Base-by-base conservation (phyloP, 192 early-diverging fungal genomes). In the Coemansia sp. region DNA sequence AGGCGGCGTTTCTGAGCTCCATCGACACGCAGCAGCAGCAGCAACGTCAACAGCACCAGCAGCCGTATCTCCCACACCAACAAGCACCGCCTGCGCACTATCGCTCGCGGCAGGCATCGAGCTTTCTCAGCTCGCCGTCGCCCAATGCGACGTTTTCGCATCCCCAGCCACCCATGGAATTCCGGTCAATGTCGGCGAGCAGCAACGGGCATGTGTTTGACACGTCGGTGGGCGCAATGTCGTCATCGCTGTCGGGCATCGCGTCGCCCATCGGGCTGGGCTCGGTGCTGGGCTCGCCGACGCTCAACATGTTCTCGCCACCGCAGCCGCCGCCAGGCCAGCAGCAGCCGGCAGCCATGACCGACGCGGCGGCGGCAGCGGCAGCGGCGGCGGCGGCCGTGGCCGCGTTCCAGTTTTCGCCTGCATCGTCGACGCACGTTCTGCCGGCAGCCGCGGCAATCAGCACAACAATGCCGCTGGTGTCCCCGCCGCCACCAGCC, bases 401-500 rank as follows among this genome's bases (percentile, higher is more conserved):
- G n/a, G 69, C 69, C 4, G 69, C 62, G 1, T 65, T 72, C 30
- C 69, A 65, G 34, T 65, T 72, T 36, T 72, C 69, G 10, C 58
- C 66, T 12, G 52, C 45, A 38, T 19, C 52, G 17, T 19, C 55
- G 2, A 29, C 51, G 47, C 12, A 31, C 14, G 19, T 34, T n/a
- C 20, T 48, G 12, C 26, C 61, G 19, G 25, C 46, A 29, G 42
- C 51, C 5, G 43, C 62, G 23, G 31, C 48, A 26, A 5, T 19
- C 35, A 22, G 26, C 22, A 15, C 44, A 36, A 8, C 32, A n/a
- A 9, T 11, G 43, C 17, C 46, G 34, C 14, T 31, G 22, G 20
- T 8, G 35, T 14, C 39, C 4, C 27, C n/a, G n/a, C n/a, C n/a
- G n/a, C n/a, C n/a, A n/a, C n/a, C n/a, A n/a, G n/a, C n/a, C n/a